Evolutionary conservation across 352 stramenopile species (phyloP).

Genomic region (Globisporangium lucens): DNA sequence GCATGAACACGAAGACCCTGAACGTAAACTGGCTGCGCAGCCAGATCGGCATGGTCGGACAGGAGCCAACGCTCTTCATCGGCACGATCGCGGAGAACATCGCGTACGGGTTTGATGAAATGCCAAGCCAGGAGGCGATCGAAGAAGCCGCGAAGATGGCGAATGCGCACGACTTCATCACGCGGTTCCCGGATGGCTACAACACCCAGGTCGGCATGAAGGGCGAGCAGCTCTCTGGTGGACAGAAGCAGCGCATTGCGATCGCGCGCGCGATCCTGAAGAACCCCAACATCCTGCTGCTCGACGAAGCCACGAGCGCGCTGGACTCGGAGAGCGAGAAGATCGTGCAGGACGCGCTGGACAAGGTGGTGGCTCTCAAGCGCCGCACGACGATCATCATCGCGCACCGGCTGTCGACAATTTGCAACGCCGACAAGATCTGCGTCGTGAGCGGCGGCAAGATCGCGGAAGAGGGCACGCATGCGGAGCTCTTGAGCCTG

Average conservation of each 20-base stretch:
- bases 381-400: conserved; percentile 83
- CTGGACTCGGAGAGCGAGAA: conserved; percentile 89
- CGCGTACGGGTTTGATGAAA: conserved; percentile 33
- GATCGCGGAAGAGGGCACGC: conserved; percentile 31
- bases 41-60: not conserved
- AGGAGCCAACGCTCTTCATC: conserved; percentile 1
- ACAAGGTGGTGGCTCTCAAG: conserved; percentile 26
- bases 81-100: conserved; percentile 4
- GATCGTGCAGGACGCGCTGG: conserved; percentile 28
- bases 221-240: conserved; percentile 57
- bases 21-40: conserved; percentile 3
- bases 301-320: conserved; percentile 78
- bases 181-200: conserved; percentile 71
- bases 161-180: conserved; percentile 89
- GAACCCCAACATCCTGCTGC: conserved; percentile 33
- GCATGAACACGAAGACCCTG: conserved; percentile 16
- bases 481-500: conserved; percentile 18
- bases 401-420: conserved; percentile 82
- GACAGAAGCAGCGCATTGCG: conserved; percentile 95
- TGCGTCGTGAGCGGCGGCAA: conserved; percentile 24
- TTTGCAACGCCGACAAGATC: conserved; percentile 26
- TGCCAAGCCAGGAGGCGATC: conserved; percentile 37
- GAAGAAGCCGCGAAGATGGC: conserved; percentile 72
- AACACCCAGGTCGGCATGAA: conserved; percentile 81
- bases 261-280: conserved; percentile 75